Evolutionary conservation across 1,284 basidiomycete species (phyloP).

Genomic region (Tylopilus sp.): DNA sequence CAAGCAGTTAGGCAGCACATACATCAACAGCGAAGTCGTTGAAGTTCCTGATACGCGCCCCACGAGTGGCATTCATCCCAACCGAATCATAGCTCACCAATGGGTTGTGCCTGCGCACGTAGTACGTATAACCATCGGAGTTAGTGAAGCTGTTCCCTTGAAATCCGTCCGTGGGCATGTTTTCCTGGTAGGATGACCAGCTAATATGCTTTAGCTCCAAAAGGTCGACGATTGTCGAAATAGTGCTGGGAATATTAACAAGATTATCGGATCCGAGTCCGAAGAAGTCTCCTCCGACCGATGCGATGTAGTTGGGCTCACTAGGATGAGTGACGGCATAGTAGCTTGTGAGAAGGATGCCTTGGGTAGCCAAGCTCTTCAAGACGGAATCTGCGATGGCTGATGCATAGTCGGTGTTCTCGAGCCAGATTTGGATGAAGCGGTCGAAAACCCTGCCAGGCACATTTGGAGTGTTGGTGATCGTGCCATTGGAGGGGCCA

Average conservation of each 20-base stretch:
- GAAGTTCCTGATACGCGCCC: too few relatives aligned
- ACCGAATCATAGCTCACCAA: too few relatives aligned
- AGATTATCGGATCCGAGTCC: conserved; percentile 51
- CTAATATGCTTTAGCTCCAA: conserved; percentile 56
- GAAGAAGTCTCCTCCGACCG: conserved; percentile 55
- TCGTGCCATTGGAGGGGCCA: conserved; percentile 26
- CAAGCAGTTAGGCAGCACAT: too few relatives aligned
- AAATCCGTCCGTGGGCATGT: too few relatives aligned
- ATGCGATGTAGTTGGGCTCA: conserved; percentile 58
- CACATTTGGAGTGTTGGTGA: conserved; percentile 25
- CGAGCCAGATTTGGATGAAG: conserved; percentile 52
- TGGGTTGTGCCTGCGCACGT: too few relatives aligned
- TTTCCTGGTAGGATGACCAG: conserved; percentile 58
- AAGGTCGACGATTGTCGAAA: conserved; percentile 61
- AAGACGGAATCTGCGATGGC: conserved; percentile 41
- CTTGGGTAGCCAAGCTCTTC: conserved; percentile 46
- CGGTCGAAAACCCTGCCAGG: conserved; percentile 50
- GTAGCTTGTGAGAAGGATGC: conserved; percentile 47
- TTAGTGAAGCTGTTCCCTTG: too few relatives aligned
- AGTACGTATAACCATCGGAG: too few relatives aligned
- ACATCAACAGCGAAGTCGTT: too few relatives aligned
- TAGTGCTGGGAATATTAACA: conserved; percentile 36
- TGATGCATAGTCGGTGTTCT: conserved; percentile 51
- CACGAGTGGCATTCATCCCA: too few relatives aligned
- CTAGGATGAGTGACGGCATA: conserved; percentile 62